A percentile compares a stretch with the other conserved stretches of the same genome.
These are phyloP conservation scores for Acer saccharum DNA, from an alignment of 345 rosid species.

Conservation along the genomic window DNA sequence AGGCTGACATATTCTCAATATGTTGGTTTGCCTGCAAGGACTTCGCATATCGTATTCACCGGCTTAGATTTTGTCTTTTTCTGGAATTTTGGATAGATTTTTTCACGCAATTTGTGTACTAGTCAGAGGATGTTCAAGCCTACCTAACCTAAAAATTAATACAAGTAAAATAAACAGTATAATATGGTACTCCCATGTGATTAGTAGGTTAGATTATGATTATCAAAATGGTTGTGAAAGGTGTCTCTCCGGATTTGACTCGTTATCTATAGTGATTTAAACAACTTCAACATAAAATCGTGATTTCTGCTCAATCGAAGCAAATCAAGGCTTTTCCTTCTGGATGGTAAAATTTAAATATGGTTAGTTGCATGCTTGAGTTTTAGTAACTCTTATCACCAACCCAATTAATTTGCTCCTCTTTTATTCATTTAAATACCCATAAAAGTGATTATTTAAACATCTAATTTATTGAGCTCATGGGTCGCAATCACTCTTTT, in stretches of 20 bases:
- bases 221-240: conserved; percentile 17
- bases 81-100: conserved; percentile 6
- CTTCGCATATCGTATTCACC: conserved; percentile 28
- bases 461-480: conserved; percentile 12
- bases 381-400: background rate
- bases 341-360: too few species aligned
- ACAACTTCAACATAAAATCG: too few species aligned
- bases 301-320: background rate
- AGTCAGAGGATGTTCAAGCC: conserved; percentile 38
- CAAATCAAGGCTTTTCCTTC: background rate
- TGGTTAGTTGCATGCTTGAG: too few species aligned
- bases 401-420: conserved; percentile 1
- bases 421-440: conserved; percentile 8
- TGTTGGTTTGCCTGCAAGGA: conserved; percentile 29
- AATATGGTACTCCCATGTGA: conserved; percentile 33
- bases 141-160: conserved; percentile 45
- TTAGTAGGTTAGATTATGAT: conserved; percentile 28
- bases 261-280: too few species aligned
- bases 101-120: conserved; percentile 27
- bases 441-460: conserved; percentile 3
- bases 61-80: conserved; percentile 20
- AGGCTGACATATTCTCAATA: conserved; percentile 22
- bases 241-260: conserved; percentile 7
- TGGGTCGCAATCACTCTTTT: background rate
- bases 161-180: conserved; percentile 1